A percentile compares a stretch with the other conserved stretches of the same genome.
Evolutionary conservation across 1,139 yeast species (phyloP).

Genomic region (Hyphopichia burtonii): DNA sequence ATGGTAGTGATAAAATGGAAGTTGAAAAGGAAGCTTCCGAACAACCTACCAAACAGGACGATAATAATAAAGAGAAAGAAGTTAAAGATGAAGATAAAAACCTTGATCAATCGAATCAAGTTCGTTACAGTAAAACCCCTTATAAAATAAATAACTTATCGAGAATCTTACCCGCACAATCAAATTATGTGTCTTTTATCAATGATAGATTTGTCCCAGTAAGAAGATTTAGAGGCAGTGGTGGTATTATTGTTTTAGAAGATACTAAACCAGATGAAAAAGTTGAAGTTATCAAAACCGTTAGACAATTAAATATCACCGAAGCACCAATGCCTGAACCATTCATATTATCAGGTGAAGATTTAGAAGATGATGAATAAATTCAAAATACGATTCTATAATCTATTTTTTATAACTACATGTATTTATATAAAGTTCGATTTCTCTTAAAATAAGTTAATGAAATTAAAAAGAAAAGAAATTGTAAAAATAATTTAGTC

Average conservation of each 20-base stretch:
- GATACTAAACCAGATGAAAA: conserved; percentile 72
- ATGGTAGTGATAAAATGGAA: conserved; percentile 29
- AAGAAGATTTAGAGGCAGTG: conserved; percentile 72
- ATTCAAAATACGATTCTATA: not conserved
- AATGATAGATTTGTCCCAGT: conserved; percentile 82
- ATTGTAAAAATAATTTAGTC: not conserved
- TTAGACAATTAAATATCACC: conserved; percentile 74
- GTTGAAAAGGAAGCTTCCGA: conserved; percentile 15
- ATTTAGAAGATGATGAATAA: conserved; percentile 37
- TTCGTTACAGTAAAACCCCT: conserved; percentile 55
- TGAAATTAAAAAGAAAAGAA: not conserved
- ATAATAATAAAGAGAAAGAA: conserved; percentile 15
- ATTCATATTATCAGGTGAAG: conserved; percentile 61
- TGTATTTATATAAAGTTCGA: not conserved
- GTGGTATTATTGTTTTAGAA: conserved; percentile 77
- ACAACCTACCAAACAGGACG: conserved; percentile 8
- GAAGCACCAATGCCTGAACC: conserved; percentile 95
- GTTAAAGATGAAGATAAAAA: conserved; percentile 19
- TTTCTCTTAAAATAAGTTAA: not conserved
- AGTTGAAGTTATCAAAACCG: conserved; percentile 72
- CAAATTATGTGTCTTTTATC: conserved; percentile 75
- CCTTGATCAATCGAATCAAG: conserved; percentile 28
- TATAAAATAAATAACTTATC: conserved; percentile 76
- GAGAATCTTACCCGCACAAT: conserved; percentile 89
- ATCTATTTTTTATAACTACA: not conserved